Evolutionary conservation across 768 basidiomycete genomes (phyloP).

Genomic region (Lactarius sanguifluus): DNA sequence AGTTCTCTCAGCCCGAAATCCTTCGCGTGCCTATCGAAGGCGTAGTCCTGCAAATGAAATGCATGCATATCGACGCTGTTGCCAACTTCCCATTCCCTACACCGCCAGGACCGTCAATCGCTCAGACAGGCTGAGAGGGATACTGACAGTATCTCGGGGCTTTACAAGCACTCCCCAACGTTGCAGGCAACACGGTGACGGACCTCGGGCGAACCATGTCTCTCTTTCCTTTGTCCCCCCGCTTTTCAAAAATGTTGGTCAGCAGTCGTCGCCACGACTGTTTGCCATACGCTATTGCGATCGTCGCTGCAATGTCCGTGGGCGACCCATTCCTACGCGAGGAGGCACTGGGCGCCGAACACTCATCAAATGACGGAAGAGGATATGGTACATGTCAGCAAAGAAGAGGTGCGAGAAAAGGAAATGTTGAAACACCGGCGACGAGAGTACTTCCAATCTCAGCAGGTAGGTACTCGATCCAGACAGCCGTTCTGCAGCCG

Average conservation of each 20-base stretch:
- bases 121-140: constrained; percentile 79
- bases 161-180: constrained; percentile 43
- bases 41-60: constrained; percentile 97
- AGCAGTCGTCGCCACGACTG: constrained; percentile 84
- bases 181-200: constrained; percentile 67
- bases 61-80: constrained; percentile 96
- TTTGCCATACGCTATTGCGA: constrained; percentile 85
- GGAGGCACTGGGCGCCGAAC: constrained; percentile 54
- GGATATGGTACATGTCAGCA: constrained; percentile 47
- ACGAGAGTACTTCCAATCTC: constrained; percentile 79
- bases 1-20: constrained; percentile 89
- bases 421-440: constrained; percentile 61
- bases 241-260: constrained; percentile 95
- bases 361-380: constrained; percentile 42
- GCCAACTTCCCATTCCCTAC: constrained; percentile 99
- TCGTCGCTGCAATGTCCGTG: constrained; percentile 89
- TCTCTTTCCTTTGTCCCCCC: constrained; percentile 88
- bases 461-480: constrained; percentile 53
- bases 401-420: constrained; percentile 49
- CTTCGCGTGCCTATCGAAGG: constrained; percentile 95
- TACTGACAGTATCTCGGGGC: constrained; percentile 84
- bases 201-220: constrained; percentile 91
- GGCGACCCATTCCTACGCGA: constrained; percentile 96
- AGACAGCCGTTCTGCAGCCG: background rate
- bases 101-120: constrained; percentile 75